phyloP scores from a whole-genome alignment of 495 filamentous ascomycete species.

The Aspergillus haitiensis region DNA sequence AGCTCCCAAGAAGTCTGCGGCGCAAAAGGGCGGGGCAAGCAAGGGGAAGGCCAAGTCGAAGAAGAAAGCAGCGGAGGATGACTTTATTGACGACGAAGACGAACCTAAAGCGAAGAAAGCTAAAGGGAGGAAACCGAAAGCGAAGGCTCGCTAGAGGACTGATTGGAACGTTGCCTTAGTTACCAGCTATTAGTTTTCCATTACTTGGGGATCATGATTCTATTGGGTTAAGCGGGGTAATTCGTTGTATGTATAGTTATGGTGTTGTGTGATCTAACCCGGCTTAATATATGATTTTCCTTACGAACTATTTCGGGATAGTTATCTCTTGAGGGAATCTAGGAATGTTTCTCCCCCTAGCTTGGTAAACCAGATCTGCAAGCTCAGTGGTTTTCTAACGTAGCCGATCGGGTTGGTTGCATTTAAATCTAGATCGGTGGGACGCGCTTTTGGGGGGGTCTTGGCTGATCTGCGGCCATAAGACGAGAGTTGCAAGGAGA shows the following conservation, averaged over 20 bases:
- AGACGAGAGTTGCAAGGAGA: background rate
- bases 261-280: background rate
- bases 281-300: no score
- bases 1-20: conserved; percentile 68
- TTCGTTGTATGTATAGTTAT: background rate
- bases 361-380: background rate
- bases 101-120: conserved; percentile 59
- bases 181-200: background rate
- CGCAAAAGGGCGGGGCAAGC: conserved; percentile 39
- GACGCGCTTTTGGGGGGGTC: conserved; percentile 2
- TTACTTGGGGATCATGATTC: background rate
- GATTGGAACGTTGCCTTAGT: background rate
- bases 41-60: conserved; percentile 58
- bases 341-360: no score
- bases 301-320: background rate
- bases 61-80: conserved; percentile 46
- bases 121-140: conserved; percentile 46
- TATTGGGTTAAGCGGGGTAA: background rate
- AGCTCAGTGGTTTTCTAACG: no score
- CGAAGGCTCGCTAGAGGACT: conserved; percentile 31
- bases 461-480: conserved; percentile 21
- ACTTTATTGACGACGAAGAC: conserved; percentile 46
- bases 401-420: no score
- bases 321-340: background rate
- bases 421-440: conserved; percentile 1